Evolutionary conservation across 306 rosid genomes (phyloP).

Genomic region (Dicorynia guianensis): DNA sequence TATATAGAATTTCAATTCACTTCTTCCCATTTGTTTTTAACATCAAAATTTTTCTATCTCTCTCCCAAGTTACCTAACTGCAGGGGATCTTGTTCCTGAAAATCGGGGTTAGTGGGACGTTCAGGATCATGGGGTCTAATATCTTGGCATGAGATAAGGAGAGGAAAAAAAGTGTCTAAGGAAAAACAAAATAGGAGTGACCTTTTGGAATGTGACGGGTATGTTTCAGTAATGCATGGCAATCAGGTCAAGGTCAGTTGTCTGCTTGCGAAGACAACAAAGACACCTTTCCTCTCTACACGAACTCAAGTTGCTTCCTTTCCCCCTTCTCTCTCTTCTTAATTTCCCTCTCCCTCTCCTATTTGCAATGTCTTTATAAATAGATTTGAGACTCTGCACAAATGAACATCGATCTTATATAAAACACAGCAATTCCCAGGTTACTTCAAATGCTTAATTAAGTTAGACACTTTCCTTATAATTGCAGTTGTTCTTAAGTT

Average conservation of each 20-base stretch:
- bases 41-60: too few relatives aligned
- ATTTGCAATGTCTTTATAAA: conserved; percentile 26
- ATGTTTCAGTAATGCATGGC: conserved; percentile 66
- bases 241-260: conserved; percentile 51
- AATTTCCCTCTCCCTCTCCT: neutral
- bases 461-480: neutral
- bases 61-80: too few relatives aligned
- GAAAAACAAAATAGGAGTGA: conserved; percentile 8
- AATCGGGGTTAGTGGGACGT: neutral
- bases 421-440: neutral
- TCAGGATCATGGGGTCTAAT: neutral
- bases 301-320: conserved; percentile 49
- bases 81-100: too few relatives aligned
- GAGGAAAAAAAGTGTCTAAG: conserved; percentile 19
- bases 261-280: conserved; percentile 66
- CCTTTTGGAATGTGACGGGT: conserved; percentile 39
- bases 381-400: conserved; percentile 32
- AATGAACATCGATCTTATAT: conserved; percentile 34
- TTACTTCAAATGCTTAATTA: neutral
- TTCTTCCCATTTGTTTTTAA: too few relatives aligned
- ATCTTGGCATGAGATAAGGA: conserved; percentile 43
- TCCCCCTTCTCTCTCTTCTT: conserved; percentile 36
- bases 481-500: neutral
- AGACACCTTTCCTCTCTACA: conserved; percentile 48
- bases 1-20: too few relatives aligned